Evolutionary conservation across 306 rosid species (phyloP), one percentile per base, ranked within the genome.

Genomic region (Quercus engelmannii): DNA sequence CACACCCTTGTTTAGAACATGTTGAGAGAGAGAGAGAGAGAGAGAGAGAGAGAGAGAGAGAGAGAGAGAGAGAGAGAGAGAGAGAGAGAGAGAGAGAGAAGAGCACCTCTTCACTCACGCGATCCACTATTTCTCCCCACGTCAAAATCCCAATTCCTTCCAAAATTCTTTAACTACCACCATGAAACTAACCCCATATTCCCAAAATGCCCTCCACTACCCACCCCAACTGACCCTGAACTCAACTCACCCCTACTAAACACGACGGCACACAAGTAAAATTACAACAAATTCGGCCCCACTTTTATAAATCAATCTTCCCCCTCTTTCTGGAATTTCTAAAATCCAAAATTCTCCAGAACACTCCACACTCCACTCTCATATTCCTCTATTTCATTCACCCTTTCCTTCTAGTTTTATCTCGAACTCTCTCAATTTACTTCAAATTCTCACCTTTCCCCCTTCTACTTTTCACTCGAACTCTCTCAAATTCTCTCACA

Each of bases 301-400:
- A 56, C 1, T 26, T 74, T n/a, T 18, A 0, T 19, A 0, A 10
- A 23, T 3, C 8, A 49, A 19, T 3, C 5, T n/a, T 38, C 52
- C 25, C 51, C 74, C 70, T 74, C 13, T 25, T 56, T 74, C 88
- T 77, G 1, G 89, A 88, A 68, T 41, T 41, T 41, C 19, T 41
- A n/a, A 25, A 31, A 5, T 18, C n/a, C 13, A 68, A 13, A 55
- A 80, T 30, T 8, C 68, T 89, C 97, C 69, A 70, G 88, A 91
- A 82, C 23, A 3, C 67, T 90, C 97, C 38, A 59, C 46, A 20
- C 9, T 1, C 12, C 64, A 52, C 84, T 25, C 3, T 0, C 6
- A 52, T 19, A 28, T 61, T 0, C 46, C 11, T 8, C 46, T 41
- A 2, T 41, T 41, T 8, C 46, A 6, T 8, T 41, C 46, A 41